Evolutionary conservation across 257 asterid genomes (phyloP), one percentile per base, ranked within the genome.

Genomic region (Ophiorrhiza pumila): DNA sequence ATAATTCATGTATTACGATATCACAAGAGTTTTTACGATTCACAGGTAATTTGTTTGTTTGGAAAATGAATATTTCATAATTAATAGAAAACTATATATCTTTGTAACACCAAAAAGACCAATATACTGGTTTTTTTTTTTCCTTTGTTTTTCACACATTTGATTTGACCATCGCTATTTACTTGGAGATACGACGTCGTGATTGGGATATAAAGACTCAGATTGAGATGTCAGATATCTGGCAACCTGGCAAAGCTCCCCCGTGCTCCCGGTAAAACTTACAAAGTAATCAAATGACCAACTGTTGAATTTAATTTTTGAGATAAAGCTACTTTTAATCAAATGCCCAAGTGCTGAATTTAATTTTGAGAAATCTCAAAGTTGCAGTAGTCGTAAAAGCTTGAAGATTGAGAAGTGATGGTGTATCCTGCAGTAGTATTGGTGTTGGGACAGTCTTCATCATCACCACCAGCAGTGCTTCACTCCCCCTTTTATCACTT

Each of bases 381-480:
- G 45, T 31, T 35, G 25, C 22, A 20, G 29, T 18, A 35, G 60
- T n/a, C 65, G 20, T 42, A 49, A 47, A n/a, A 27, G 31, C 29
- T 64, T 22, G 42, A 11, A 43, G 42, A 62, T 55, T 31, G 49
- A 31, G n/a, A 41, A 59, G 46, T 15, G n/a, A 66, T 74, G 78
- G 73, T 42, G 69, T 50, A 66, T 67, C 29, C 78, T 66, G 43
- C 42, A 4, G 62, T 55, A 35, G 50, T 59, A 20, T 47, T 66
- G 71, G 57, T 43, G 73, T 68, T 74, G 69, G 78, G 78, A 32
- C 72, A 74, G 35, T 57, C n/a, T n/a, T n/a, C 43, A 20, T 66
- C 78, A 18, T 65, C 73, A 22, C 65, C 78, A 55, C 65, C 69
- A 22, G 61, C 41, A 56, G 12, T 67, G 68, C 42, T 45, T 56